Conservation (phyloP, 441 rosid species). For the Jatropha multifida region DNA sequence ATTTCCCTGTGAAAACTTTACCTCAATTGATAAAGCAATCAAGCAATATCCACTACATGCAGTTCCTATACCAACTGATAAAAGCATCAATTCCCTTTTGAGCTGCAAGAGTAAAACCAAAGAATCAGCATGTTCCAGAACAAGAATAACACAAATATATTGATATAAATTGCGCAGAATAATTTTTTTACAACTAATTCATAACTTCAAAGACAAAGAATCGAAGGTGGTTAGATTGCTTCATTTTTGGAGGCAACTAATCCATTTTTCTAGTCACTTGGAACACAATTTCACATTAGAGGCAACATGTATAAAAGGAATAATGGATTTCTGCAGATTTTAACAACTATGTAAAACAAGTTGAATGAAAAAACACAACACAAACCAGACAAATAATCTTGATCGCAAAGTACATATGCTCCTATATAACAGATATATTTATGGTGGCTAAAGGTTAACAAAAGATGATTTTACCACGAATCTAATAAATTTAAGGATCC, state of each 20-base stretch:
- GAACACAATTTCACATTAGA: slow-evolving; percentile 6
- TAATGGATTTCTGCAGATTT: background rate
- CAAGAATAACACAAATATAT: background rate
- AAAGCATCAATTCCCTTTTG: slow-evolving; percentile 70
- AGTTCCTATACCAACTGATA: slow-evolving; percentile 78
- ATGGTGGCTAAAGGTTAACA: background rate
- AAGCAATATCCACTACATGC: slow-evolving; percentile 83
- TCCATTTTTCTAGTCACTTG: background rate
- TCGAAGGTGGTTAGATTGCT: background rate
- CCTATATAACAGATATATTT: background rate
- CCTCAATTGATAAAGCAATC: slow-evolving; percentile 68
- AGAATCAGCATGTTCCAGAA: slow-evolving; percentile 21
- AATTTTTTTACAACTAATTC: background rate
- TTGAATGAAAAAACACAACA: background rate
- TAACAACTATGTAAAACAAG: background rate
- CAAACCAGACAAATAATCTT: background rate
- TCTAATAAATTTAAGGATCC: background rate
- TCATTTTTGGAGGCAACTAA: background rate
- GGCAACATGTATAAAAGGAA: background rate
- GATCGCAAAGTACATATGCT: background rate
- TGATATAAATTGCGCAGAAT: background rate
- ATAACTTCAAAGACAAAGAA: background rate
- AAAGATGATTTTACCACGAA: background rate
- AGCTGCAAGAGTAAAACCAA: slow-evolving; percentile 44
- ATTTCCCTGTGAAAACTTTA: slow-evolving; percentile 28